A percentile compares a stretch with the other conserved stretches of the same genome.
phyloP scores from a whole-genome alignment of 2,329 filamentous ascomycete species.

The Neurospora sp. region DNA sequence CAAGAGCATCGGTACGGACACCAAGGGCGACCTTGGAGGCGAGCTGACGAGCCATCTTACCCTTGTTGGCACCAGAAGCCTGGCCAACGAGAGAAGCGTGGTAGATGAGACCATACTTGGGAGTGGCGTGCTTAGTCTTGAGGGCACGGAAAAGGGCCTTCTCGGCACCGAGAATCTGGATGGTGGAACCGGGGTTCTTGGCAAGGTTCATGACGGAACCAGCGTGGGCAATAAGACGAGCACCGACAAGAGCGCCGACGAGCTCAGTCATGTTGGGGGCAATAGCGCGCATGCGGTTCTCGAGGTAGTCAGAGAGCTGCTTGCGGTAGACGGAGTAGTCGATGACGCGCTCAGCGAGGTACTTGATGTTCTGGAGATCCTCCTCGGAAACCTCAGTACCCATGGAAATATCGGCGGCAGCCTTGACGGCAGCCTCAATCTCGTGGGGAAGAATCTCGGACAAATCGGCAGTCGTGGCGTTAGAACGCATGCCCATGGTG shows the following conservation, averaged over 20 bases:
- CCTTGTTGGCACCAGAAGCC: slow-evolving; percentile 97
- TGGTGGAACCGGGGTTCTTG: slow-evolving; percentile 89
- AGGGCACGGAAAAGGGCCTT: slow-evolving; percentile 97
- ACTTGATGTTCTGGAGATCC: slow-evolving; percentile 86
- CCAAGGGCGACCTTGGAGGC: slow-evolving; percentile 89
- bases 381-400: slow-evolving; percentile 91
- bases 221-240: slow-evolving; percentile 86
- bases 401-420: slow-evolving; percentile 94
- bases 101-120: slow-evolving; percentile 95
- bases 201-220: slow-evolving; percentile 91
- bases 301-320: slow-evolving; percentile 80
- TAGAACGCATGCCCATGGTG: slow-evolving; percentile 79
- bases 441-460: slow-evolving; percentile 91
- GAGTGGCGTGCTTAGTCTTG: slow-evolving; percentile 98
- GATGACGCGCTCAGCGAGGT: slow-evolving; percentile 87
- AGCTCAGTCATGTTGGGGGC: slow-evolving; percentile 91
- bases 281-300: slow-evolving; percentile 90
- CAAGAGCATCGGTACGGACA: slow-evolving; percentile 82
- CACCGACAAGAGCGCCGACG: slow-evolving; percentile 87
- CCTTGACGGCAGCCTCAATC: slow-evolving; percentile 83
- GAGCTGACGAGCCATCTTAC: slow-evolving; percentile 95
- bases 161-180: slow-evolving; percentile 96
- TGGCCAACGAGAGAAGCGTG: slow-evolving; percentile 91
- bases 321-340: slow-evolving; percentile 82
- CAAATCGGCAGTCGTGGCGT: slow-evolving; percentile 66